Conservation (phyloP, 495 filamentous ascomycete genomes). For the Penicillium turbatum region DNA sequence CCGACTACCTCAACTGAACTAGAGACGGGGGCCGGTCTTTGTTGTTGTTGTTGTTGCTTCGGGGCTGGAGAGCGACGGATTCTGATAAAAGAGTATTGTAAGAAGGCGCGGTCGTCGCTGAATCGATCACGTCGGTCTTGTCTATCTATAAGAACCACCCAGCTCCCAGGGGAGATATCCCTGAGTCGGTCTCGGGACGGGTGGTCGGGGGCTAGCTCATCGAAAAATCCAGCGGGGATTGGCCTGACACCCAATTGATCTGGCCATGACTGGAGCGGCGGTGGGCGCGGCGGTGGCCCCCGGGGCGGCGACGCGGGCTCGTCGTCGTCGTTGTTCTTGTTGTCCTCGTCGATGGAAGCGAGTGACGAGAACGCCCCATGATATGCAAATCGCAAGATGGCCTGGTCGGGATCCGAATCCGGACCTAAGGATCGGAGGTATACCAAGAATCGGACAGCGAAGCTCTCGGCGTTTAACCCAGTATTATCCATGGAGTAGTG, state of each 20-base stretch:
- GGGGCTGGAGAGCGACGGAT: too few species aligned
- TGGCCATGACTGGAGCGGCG: background rate
- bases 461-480: slow-evolving; percentile 7
- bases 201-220: background rate
- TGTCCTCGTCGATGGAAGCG: background rate
- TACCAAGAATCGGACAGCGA: slow-evolving; percentile 15
- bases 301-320: background rate
- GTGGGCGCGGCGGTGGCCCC: background rate
- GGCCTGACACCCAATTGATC: slow-evolving; percentile 4
- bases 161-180: slow-evolving; percentile 15
- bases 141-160: slow-evolving; percentile 15
- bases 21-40: too few species aligned
- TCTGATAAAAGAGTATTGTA: slow-evolving; percentile 17
- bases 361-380: slow-evolving; percentile 6
- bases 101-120: slow-evolving; percentile 3
- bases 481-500: slow-evolving; percentile 15
- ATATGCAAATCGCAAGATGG: slow-evolving; percentile 19
- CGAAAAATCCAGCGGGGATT: slow-evolving; percentile 13
- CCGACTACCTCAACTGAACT: slow-evolving; percentile 8
- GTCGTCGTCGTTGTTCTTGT: background rate
- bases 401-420: slow-evolving; percentile 13
- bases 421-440: slow-evolving; percentile 15
- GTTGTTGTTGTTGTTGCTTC: slow-evolving; percentile 2
- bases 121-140: background rate
- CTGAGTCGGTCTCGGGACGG: slow-evolving; percentile 9